Conservation (phyloP, 768 basidiomycete genomes). For the Paxillus rubicundulus region DNA sequence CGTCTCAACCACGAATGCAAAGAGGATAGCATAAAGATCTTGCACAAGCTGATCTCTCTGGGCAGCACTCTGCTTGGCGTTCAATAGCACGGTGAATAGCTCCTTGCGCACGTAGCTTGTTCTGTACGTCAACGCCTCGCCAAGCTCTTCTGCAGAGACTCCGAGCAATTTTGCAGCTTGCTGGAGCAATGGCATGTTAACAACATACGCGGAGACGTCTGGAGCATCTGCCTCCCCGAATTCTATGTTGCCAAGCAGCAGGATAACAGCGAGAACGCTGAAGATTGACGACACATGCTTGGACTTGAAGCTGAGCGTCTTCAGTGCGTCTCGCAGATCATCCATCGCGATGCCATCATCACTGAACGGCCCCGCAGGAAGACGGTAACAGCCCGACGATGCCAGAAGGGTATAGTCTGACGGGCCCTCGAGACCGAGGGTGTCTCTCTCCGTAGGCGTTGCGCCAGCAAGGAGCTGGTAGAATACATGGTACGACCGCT, state of each 20-base stretch:
- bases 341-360: conserved; percentile 59
- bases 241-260: conserved; percentile 56
- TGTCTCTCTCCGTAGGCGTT: conserved; percentile 51
- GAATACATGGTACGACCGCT: conserved; percentile 65
- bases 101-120: conserved; percentile 60
- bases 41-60: conserved; percentile 56
- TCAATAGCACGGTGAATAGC: conserved; percentile 54
- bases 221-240: conserved; percentile 54
- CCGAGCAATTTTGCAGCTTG: conserved; percentile 51
- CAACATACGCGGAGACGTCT: conserved; percentile 52
- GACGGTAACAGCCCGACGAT: conserved; percentile 58
- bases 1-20: conserved; percentile 61
- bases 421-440: conserved; percentile 52
- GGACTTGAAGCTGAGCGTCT: conserved; percentile 58
- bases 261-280: conserved; percentile 49
- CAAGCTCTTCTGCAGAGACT: conserved; percentile 50
- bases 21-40: conserved; percentile 62
- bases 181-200: conserved; percentile 47
- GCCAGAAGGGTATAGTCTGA: conserved; percentile 58
- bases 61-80: conserved; percentile 45
- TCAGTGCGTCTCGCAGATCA: conserved; percentile 55
- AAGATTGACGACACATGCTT: conserved; percentile 57
- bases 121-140: conserved; percentile 53
- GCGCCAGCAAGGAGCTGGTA: conserved; percentile 65
- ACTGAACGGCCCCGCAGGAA: conserved; percentile 62